phyloP scores from a whole-genome alignment of 2,329 filamentous ascomycete genomes.

The Cercospora beticola region DNA sequence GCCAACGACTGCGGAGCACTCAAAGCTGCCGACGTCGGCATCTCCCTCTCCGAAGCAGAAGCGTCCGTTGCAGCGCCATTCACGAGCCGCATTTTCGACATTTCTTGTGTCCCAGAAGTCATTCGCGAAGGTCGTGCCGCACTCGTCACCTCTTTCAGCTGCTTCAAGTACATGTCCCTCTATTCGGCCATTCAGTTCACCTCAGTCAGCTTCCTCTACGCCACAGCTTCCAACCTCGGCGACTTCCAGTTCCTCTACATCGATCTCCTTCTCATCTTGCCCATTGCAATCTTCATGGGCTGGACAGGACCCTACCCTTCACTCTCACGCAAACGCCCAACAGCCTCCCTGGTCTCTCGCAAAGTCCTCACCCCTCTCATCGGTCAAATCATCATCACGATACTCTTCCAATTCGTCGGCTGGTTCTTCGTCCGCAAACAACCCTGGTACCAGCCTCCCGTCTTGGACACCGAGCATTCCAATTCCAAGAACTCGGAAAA shows the following conservation, averaged over 20 bases:
- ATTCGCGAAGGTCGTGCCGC: slow-evolving; percentile 92
- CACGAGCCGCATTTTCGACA: slow-evolving; percentile 92
- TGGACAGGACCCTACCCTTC: slow-evolving; percentile 83
- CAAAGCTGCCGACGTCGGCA: slow-evolving; percentile 95
- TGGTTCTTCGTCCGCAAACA: slow-evolving; percentile 75
- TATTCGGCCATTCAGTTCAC: slow-evolving; percentile 99
- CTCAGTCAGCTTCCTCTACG: slow-evolving; percentile 93
- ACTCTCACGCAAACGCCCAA: slow-evolving; percentile 81
- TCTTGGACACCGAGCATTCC: slow-evolving; percentile 72
- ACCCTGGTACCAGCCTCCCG: slow-evolving; percentile 82
- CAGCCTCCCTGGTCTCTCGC: slow-evolving; percentile 83
- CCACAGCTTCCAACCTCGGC: slow-evolving; percentile 87
- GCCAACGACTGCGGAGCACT: slow-evolving; percentile 96
- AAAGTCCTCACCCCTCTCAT: slow-evolving; percentile 89
- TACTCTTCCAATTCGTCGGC: slow-evolving; percentile 71
- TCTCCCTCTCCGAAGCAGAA: slow-evolving; percentile 94
- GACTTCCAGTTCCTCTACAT: slow-evolving; percentile 99
- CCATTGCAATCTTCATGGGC: slow-evolving; percentile 98
- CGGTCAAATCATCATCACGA: slow-evolving; percentile 80
- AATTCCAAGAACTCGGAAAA: slow-evolving; percentile 93
- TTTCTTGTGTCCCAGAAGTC: slow-evolving; percentile 88
- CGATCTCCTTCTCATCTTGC: slow-evolving; percentile 85
- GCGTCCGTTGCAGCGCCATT: slow-evolving; percentile 98
- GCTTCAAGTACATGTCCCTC: slow-evolving; percentile 99
- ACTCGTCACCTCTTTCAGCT: slow-evolving; percentile 97